Conservation (phyloP, 768 basidiomycete genomes). For the Tylopilus plumbeoviolaceoides region DNA sequence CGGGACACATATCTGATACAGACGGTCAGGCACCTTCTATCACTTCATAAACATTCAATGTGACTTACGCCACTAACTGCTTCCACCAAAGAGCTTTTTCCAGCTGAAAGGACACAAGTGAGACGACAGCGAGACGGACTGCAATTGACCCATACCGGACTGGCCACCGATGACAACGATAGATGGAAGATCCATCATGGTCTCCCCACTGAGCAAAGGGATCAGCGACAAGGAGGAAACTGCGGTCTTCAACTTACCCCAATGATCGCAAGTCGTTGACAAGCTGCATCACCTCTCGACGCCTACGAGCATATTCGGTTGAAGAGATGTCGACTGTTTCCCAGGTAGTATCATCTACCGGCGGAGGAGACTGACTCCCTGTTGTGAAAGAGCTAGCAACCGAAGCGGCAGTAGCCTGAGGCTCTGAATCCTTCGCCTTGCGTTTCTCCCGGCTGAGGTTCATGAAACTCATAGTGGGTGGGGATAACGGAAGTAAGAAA, state of each 20-base stretch:
- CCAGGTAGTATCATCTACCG: too few relatives aligned
- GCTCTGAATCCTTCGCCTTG: background rate
- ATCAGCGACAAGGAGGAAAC: background rate
- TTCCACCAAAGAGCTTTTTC: conserved; percentile 59
- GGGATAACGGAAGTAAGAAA: background rate
- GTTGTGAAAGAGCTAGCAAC: background rate
- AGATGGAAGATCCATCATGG: conserved; percentile 43
- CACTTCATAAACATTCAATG: background rate
- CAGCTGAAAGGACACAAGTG: conserved; percentile 34
- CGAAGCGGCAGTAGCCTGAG: background rate
- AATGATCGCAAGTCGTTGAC: conserved; percentile 36
- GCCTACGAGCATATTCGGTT: conserved; percentile 37
- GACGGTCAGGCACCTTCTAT: background rate
- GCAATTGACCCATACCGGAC: conserved; percentile 37
- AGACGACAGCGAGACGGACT: background rate
- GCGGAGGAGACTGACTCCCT: conserved; percentile 2
- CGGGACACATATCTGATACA: conserved; percentile 50
- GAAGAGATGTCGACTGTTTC: conserved; percentile 22
- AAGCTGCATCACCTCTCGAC: conserved; percentile 38
- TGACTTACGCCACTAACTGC: conserved; percentile 49
- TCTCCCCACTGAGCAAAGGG: conserved; percentile 30
- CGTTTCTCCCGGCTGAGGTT: background rate
- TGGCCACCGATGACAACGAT: conserved; percentile 56
- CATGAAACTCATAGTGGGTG: conserved; percentile 1
- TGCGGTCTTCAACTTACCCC: conserved; percentile 29